phyloP scores from a whole-genome alignment of 257 asterid species.

The Ehretia macrophylla region DNA sequence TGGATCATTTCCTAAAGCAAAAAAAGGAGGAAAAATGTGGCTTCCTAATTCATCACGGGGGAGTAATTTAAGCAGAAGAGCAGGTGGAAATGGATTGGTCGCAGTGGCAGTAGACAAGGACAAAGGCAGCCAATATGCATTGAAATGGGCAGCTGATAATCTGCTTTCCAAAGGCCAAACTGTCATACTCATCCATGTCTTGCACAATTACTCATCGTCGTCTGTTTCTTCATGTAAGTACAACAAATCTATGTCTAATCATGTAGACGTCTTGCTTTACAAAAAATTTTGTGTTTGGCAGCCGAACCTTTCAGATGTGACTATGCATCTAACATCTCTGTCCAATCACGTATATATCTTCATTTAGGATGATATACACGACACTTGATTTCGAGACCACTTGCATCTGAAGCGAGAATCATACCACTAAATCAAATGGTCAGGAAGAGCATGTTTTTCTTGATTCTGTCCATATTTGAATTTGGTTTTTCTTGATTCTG shows the following conservation, averaged over 20 bases:
- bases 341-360: no score
- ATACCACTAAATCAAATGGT: no score
- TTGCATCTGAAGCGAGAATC: no score
- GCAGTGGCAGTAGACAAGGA: constrained; percentile 85
- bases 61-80: constrained; percentile 16
- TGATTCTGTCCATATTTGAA: no score
- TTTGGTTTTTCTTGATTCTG: no score
- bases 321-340: no score
- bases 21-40: constrained; percentile 49
- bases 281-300: no score
- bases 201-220: constrained; percentile 30
- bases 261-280: not conserved
- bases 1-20: no score
- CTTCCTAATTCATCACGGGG: constrained; percentile 24
- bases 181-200: constrained; percentile 77
- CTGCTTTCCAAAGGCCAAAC: constrained; percentile 64
- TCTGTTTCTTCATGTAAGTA: constrained; percentile 31
- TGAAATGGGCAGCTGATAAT: constrained; percentile 71
- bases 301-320: no score
- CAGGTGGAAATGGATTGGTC: constrained; percentile 54
- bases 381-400: no score
- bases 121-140: constrained; percentile 73
- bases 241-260: not conserved
- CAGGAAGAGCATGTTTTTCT: no score
- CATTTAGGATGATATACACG: no score